Percentiles rank a stretch among this genome's conserved stretches.
Conservation (phyloP, 164 flowering plant species). For the Vitis riparia region DNA sequence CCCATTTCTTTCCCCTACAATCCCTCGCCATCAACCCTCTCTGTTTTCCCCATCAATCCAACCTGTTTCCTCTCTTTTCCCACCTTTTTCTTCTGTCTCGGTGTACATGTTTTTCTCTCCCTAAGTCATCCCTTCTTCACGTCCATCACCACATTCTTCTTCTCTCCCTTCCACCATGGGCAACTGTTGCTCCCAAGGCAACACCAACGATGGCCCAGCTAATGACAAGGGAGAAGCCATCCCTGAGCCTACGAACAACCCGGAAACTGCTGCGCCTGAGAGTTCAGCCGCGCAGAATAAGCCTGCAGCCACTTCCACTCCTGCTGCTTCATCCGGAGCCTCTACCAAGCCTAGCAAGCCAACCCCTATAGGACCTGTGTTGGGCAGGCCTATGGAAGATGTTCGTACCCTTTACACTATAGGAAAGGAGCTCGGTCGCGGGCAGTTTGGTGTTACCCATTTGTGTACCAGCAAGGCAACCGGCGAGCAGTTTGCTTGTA, state of each 20-base stretch:
- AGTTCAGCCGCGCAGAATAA: conserved; percentile 11
- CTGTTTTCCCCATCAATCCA: conserved; percentile 19
- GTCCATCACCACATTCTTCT: not conserved
- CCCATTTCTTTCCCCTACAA: conserved; percentile 14
- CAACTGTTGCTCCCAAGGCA: conserved; percentile 54
- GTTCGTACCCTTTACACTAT: conserved; percentile 44
- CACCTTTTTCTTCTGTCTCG: conserved; percentile 3
- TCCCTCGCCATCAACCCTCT: conserved; percentile 31
- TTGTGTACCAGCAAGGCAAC: conserved; percentile 60
- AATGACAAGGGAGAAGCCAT: conserved; percentile 11
- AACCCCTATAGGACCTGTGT: conserved; percentile 49
- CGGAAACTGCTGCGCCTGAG: not conserved
- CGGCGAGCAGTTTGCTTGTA: conserved; percentile 76
- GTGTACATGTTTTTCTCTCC: conserved; percentile 5
- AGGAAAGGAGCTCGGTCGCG: conserved; percentile 82
- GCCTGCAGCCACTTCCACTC: conserved; percentile 6
- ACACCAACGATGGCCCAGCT: conserved; percentile 1
- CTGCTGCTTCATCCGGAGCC: conserved; percentile 16
- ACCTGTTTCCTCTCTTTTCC: conserved; percentile 18
- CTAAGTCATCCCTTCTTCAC: conserved; percentile 11
- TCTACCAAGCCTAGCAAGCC: conserved; percentile 36
- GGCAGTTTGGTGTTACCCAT: conserved; percentile 81
- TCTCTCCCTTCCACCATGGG: conserved; percentile 44
- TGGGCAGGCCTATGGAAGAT: conserved; percentile 86
- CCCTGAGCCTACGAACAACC: not conserved